phyloP scores from a whole-genome alignment of 2,329 filamentous ascomycete species.

The Penicillium olsonii region DNA sequence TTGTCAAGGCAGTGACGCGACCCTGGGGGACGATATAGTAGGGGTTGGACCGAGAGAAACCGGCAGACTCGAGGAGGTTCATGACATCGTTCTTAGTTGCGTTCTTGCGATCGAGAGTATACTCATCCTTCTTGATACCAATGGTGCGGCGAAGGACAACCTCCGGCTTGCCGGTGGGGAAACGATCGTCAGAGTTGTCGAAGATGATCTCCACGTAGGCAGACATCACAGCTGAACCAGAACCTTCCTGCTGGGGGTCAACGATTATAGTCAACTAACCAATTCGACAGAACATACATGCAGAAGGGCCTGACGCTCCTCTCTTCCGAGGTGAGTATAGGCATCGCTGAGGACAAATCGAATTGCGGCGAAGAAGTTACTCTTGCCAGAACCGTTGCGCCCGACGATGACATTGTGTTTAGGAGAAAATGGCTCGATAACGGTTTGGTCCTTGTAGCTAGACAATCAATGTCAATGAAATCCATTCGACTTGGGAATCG shows the following conservation, averaged over 20 bases:
- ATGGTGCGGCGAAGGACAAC: constrained; percentile 91
- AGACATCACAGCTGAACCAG: constrained; percentile 96
- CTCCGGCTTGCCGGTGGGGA: constrained; percentile 89
- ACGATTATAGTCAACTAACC: neutral
- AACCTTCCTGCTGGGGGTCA: constrained; percentile 68
- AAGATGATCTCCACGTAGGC: constrained; percentile 99
- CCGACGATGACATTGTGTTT: constrained; percentile 98
- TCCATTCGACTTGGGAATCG: no score
- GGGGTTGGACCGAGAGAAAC: constrained; percentile 94
- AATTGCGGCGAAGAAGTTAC: constrained; percentile 99
- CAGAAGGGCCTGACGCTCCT: constrained; percentile 93
- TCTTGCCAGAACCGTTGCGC: constrained; percentile 98
- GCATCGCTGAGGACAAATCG: constrained; percentile 97
- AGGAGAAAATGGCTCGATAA: constrained; percentile 96
- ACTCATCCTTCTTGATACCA: constrained; percentile 97
- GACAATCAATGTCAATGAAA: neutral
- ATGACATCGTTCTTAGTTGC: constrained; percentile 92
- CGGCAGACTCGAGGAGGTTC: constrained; percentile 91
- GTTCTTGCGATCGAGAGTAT: constrained; percentile 95
- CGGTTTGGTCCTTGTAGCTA: constrained; percentile 99
- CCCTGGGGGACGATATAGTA: constrained; percentile 99
- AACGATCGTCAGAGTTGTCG: constrained; percentile 94
- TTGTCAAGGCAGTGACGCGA: constrained; percentile 91
- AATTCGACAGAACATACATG: constrained; percentile 56
- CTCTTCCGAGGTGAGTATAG: constrained; percentile 92